phyloP scores from a whole-genome alignment of 306 rosid genomes.

The Urtica urens region DNA sequence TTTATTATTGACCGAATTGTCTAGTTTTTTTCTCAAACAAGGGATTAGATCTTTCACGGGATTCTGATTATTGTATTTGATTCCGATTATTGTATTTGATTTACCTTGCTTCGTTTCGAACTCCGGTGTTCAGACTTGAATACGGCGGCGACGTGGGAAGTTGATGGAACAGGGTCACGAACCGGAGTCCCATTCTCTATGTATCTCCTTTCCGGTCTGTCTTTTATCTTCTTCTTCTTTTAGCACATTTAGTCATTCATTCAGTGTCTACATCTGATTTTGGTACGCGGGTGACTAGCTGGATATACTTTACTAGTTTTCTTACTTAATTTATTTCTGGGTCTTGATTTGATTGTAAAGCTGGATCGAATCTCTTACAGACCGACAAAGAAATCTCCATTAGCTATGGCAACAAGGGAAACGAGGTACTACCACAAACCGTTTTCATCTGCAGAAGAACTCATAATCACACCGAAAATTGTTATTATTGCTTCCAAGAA shows the following conservation, averaged over 20 bases:
- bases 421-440: constrained; percentile 69
- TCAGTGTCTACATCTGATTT: too few species aligned
- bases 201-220: constrained; percentile 80
- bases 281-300: too few species aligned
- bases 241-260: neutral
- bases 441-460: neutral
- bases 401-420: constrained; percentile 89
- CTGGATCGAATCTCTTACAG: constrained; percentile 41
- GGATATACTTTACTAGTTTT: neutral
- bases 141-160: constrained; percentile 89
- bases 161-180: constrained; percentile 61
- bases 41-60: neutral
- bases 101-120: constrained; percentile 8
- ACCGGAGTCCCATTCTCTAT: constrained; percentile 66
- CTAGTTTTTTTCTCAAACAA: too few species aligned
- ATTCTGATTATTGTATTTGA: too few species aligned
- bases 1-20: too few species aligned
- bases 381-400: constrained; percentile 57
- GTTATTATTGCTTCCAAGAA: too few species aligned
- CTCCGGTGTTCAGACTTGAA: constrained; percentile 49
- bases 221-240: constrained; percentile 11
- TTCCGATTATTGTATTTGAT: constrained; percentile 1
- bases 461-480: too few species aligned
- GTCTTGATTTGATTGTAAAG: constrained; percentile 28
- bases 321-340: constrained; percentile 3